Conservation (phyloP, 225 moss, liverwort and hornwort species). For the Asterella californica region DNA sequence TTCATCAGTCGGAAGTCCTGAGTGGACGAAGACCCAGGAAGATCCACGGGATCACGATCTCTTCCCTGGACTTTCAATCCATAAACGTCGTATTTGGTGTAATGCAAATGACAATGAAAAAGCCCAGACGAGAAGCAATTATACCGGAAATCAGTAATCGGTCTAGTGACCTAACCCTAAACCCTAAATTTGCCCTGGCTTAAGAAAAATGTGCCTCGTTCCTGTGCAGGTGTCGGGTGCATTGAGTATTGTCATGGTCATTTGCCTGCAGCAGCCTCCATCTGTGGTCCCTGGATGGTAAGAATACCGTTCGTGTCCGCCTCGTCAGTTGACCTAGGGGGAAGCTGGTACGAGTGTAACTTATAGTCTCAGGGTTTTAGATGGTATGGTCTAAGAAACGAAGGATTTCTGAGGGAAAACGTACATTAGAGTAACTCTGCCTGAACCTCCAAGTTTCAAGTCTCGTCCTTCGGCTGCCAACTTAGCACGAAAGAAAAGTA, state of each 20-base stretch:
- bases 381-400: not conserved
- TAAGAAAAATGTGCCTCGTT: not conserved
- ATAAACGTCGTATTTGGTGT: not conserved
- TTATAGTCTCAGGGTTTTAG: not conserved
- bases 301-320: not conserved
- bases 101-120: not conserved
- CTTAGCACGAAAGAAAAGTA: too few species aligned
- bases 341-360: too few species aligned
- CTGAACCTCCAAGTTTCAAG: too few species aligned
- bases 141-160: too few species aligned
- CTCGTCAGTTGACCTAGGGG: too few species aligned
- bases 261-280: conserved; percentile 43
- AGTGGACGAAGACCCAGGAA: not conserved
- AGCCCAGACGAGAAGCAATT: not conserved
- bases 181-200: not conserved
- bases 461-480: too few species aligned
- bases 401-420: not conserved
- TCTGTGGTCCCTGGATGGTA: conserved; percentile 49
- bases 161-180: not conserved
- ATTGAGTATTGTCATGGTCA: conserved; percentile 54
- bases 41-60: not conserved
- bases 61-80: not conserved
- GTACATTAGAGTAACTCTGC: too few species aligned
- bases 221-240: conserved; percentile 47
- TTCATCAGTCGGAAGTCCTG: too few species aligned